phyloP scores from a whole-genome alignment of 805 yeast genomes.

The Lipomyces chichibuensis region DNA sequence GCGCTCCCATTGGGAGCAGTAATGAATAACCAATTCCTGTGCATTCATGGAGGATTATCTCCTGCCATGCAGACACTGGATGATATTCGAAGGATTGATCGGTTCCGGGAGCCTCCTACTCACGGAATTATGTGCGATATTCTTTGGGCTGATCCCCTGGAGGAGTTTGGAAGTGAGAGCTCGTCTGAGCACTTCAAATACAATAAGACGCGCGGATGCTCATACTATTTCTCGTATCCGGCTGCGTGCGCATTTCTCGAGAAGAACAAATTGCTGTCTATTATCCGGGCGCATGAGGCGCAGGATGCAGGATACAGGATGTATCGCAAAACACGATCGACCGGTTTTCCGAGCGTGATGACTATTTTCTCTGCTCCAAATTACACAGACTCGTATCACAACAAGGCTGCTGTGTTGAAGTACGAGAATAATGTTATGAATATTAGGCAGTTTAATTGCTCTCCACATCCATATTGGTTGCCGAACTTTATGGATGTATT shows the following conservation, averaged over 20 bases:
- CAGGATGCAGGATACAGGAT: conserved; percentile 97
- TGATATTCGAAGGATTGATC: conserved; percentile 68
- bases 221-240: conserved; percentile 81
- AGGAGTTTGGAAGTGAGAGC: conserved; percentile 71
- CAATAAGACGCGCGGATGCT: conserved; percentile 86
- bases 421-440: conserved; percentile 92
- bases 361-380: conserved; percentile 96
- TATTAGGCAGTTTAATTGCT: conserved; percentile 87
- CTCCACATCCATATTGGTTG: conserved; percentile 95
- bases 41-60: conserved; percentile 95
- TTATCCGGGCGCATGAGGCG: conserved; percentile 95
- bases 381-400: conserved; percentile 86
- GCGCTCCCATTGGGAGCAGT: conserved; percentile 89
- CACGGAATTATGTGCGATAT: conserved; percentile 92
- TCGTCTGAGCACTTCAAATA: conserved; percentile 54
- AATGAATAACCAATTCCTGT: conserved; percentile 90
- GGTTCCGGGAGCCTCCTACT: conserved; percentile 92
- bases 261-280: conserved; percentile 74
- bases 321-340: conserved; percentile 79
- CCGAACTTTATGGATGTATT: conserved; percentile 97
- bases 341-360: conserved; percentile 87
- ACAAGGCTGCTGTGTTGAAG: conserved; percentile 92
- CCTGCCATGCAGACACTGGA: conserved; percentile 74
- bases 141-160: conserved; percentile 96
- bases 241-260: conserved; percentile 81